phyloP scores from a whole-genome alignment of 495 filamentous ascomycete species.

The Mycothermus thermophilus region DNA sequence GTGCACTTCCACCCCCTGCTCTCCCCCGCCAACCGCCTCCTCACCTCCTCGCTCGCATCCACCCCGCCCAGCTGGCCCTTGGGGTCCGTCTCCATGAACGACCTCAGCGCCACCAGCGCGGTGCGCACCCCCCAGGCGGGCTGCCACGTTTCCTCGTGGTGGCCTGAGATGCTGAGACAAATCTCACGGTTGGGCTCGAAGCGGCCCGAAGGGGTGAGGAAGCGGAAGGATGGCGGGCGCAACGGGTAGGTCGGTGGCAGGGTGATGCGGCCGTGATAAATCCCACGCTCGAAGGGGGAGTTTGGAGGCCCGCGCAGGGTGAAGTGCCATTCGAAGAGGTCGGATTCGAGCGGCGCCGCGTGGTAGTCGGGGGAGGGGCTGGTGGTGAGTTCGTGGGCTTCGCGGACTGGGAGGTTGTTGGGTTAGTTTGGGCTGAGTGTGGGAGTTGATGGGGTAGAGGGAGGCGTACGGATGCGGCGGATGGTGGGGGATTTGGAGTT shows the following conservation, averaged over 20 bases:
- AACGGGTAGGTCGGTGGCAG: constrained; percentile 81
- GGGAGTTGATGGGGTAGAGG: constrained; percentile 1
- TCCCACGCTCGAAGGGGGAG: constrained; percentile 60
- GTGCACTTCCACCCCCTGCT: constrained; percentile 39
- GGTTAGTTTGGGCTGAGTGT: constrained; percentile 6
- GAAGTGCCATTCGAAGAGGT: constrained; percentile 99
- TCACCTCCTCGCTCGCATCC: constrained; percentile 49
- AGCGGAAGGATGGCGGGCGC: constrained; percentile 83
- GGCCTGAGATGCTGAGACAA: constrained; percentile 80
- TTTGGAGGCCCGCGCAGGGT: constrained; percentile 80
- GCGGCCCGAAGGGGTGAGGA: constrained; percentile 78
- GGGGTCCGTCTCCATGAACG: constrained; percentile 62
- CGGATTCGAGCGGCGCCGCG: constrained; percentile 65
- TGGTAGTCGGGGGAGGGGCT: constrained; percentile 69
- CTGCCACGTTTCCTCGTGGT: constrained; percentile 98
- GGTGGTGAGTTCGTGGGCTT: constrained; percentile 69
- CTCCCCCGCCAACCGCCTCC: constrained; percentile 50
- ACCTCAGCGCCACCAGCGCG: constrained; percentile 53
- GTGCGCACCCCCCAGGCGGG: constrained; percentile 91
- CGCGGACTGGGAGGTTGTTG: constrained; percentile 43
- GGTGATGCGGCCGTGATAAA: constrained; percentile 93
- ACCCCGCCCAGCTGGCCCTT: constrained; percentile 79
- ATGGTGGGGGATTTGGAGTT: constrained; percentile 71
- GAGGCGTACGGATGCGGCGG: constrained; percentile 52
- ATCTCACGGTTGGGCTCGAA: constrained; percentile 98